Conservation (phyloP, 2,329 filamentous ascomycete species). For the Madurella mycetomatis region DNA sequence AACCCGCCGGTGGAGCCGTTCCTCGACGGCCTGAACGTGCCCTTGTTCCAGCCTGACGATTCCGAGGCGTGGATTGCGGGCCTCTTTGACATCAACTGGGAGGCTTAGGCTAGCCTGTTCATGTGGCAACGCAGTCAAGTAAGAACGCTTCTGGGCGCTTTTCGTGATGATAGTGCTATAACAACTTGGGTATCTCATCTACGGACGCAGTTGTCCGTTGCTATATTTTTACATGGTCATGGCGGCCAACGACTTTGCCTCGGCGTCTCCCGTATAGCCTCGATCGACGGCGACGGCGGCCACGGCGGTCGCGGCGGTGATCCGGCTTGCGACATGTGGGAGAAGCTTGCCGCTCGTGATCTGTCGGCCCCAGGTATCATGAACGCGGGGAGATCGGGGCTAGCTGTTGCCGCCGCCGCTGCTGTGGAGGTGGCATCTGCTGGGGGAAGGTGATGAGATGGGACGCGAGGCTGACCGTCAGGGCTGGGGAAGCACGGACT, state of each 20-base stretch:
- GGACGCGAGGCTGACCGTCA: not conserved
- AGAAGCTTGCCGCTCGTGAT: constrained; percentile 18
- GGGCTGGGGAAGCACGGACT: constrained; percentile 6
- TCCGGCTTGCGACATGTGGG: constrained; percentile 1
- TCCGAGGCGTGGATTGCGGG: constrained; percentile 21
- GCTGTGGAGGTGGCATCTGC: too few relatives aligned
- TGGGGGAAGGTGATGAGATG: constrained; percentile 3
- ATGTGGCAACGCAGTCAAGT: too few relatives aligned
- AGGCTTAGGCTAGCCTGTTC: too few relatives aligned
- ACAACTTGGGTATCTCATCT: too few relatives aligned
- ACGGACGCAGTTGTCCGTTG: too few relatives aligned
- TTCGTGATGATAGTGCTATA: too few relatives aligned
- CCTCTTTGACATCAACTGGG: constrained; percentile 25
- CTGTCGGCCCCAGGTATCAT: constrained; percentile 20
- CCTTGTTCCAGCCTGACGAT: constrained; percentile 17
- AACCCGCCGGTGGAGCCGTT: constrained; percentile 1
- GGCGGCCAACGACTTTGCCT: too few relatives aligned
- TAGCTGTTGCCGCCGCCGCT: not conserved
- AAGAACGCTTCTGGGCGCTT: too few relatives aligned
- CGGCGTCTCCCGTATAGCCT: too few relatives aligned
- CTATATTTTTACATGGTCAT: too few relatives aligned
- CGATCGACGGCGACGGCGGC: not conserved
- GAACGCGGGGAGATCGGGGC: constrained; percentile 13
- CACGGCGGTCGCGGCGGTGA: constrained; percentile 3
- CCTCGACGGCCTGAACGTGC: constrained; percentile 14